Evolutionary conservation across 176 grass and related monocot genomes (phyloP), one percentile per base, ranked within the genome.

Genomic region (Triticum aestivum): DNA sequence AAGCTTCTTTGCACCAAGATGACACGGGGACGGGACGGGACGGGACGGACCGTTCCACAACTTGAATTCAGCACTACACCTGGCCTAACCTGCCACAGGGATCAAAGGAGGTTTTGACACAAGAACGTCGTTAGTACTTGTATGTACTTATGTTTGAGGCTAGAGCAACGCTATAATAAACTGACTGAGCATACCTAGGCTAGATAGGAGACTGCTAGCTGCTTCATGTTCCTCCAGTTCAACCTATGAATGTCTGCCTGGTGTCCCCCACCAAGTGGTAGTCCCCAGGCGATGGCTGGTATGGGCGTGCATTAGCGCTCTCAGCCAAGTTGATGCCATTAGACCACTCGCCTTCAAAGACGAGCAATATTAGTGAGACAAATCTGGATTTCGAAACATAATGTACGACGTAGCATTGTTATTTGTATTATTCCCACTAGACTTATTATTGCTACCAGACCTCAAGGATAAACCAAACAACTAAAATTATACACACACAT

Each of bases 211-310:
- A 27, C 71, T 74, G 71, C 72, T 45, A 75, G 23, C 47, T 33
- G 73, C 47, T 76, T 33, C 73, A 11, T 32, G 45, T 76, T 75
- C 45, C 13, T 30, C 24, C 73, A 75, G 1, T 75, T 54, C 15
- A 76, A 21, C 73, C 45, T 30, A 52, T 33, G 73, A 54, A 76
- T 54, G 73, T 76, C 15, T 33, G 15, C 27, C 13, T 54, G 26
- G 73, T 54, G 18, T 76, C 8, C 32, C 73, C 73, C 44, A 76
- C 8, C 73, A 76, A 52, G 45, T 76, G 73, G 73, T 76, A 76
- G 15, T 76, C 45, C 26, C 73, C 73, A 5, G 73, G 45, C 5
- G 73, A 52, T 32, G 73, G 73, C 73, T 29, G 1, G 73, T 51
- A 76, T 3, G 73, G 73, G 27, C 26, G 45, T 27, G 14, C 47